Evolutionary conservation across 331 rosid genomes (phyloP), one percentile per base, ranked within the genome.

Genomic region (Quercus lobata): DNA sequence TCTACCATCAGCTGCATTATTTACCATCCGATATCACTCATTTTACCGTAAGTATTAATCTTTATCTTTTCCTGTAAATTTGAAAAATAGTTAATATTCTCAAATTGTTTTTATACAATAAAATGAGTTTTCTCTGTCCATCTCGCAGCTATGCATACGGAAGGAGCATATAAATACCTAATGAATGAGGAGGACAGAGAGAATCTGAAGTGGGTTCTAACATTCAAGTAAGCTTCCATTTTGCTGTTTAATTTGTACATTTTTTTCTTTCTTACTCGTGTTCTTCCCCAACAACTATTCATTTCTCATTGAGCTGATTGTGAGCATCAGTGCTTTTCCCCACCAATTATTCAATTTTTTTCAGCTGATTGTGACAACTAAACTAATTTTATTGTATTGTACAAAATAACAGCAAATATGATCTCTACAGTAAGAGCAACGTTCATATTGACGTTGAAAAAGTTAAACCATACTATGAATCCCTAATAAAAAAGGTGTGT

Each of bases 361-460:
- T 41, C 41, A 21, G 10, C 18, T 24, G 25, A 5, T 41, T 10
- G 66, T 17, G 10, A 30, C 14, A 37, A 55, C 54, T n/a, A 46
- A 32, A 79, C 46, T 66, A 15, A 34, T 21, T 15, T 10, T 25
- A 2, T 54, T 24, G 29, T 21, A 3, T 5, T 15, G 6, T 35
- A 25, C 25, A 4, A 18, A 72, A 15, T 7, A 29, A 34, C 80
- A 90, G 91, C 81, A 87, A 87, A 60, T 87, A 87, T 46, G 91
- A 87, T 57, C 87, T 87, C 14, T 87, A 84, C 55, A 84, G 91
- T 77, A 87, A 84, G 78, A 87, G 91, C 84, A 87, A 77, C 49
- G 85, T 80, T 5, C 77, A 72, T 10, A 35, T 87, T 0, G 87
- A 84, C 2, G 82, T 82, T 4, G 86, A 90, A 27, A 82, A 84